These are phyloP conservation scores for Hanseniaspora valbyensis DNA, from an alignment of 805 yeast genomes.

Conservation along the genomic window DNA sequence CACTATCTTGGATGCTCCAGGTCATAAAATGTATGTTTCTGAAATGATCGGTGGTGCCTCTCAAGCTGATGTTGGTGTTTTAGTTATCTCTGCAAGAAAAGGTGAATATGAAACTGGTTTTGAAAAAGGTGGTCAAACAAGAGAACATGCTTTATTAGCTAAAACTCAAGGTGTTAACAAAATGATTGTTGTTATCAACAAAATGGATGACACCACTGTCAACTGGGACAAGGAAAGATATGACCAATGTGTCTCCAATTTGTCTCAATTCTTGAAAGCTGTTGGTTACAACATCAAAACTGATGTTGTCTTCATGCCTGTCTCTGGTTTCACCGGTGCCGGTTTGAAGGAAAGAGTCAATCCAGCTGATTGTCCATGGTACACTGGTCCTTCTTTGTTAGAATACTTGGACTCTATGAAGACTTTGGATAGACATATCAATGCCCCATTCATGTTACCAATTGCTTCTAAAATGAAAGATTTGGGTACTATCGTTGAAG, in stretches of 20 bases:
- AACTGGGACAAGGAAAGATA: constrained; percentile 92
- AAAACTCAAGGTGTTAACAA: constrained; percentile 97
- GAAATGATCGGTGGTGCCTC: constrained; percentile 99
- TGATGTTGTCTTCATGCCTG: constrained; percentile 89
- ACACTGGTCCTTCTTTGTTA: constrained; percentile 79
- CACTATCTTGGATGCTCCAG: constrained; percentile 97
- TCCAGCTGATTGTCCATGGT: constrained; percentile 76
- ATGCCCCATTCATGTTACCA: constrained; percentile 96
- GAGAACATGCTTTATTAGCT: constrained; percentile 95
- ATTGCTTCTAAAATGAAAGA: constrained; percentile 90
- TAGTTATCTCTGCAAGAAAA: constrained; percentile 95
- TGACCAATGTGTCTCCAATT: constrained; percentile 83
- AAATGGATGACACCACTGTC: constrained; percentile 98
- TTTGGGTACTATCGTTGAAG: constrained; percentile 94
- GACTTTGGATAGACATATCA: constrained; percentile 71
- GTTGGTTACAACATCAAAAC: constrained; percentile 79
- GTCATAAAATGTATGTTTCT: constrained; percentile 97
- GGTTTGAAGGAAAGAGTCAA: constrained; percentile 82
- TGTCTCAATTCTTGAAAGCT: constrained; percentile 67
- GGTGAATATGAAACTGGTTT: constrained; percentile 99
- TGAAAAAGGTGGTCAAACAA: constrained; percentile 97
- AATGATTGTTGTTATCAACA: constrained; percentile 85
- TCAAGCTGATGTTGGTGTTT: constrained; percentile 96
- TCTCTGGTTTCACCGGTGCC: constrained; percentile 95
- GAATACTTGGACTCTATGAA: constrained; percentile 80